Conservation (phyloP, 2,329 filamentous ascomycete species). For the Ophiostoma ips region DNA sequence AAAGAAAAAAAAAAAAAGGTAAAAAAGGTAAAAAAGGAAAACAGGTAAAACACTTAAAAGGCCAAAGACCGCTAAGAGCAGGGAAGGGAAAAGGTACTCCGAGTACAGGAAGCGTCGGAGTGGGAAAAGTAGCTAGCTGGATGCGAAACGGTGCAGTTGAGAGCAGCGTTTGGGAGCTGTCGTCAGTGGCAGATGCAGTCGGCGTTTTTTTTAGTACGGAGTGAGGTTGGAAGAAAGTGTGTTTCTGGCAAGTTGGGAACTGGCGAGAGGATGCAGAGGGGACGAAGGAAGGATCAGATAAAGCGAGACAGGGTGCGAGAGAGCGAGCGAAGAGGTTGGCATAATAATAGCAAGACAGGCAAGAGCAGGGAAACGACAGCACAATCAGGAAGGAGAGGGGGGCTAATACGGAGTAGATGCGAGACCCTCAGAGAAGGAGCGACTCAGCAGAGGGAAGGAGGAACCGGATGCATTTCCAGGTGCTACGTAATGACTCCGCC, state of each 20-base stretch:
- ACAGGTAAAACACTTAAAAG: not conserved
- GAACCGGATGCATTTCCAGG: not conserved
- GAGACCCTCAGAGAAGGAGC: not conserved
- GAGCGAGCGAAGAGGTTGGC: not conserved
- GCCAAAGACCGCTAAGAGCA: not conserved
- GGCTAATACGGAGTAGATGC: not conserved
- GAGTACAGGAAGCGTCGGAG: not conserved
- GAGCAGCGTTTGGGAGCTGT: not conserved
- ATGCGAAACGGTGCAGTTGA: not conserved
- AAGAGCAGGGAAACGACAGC: not conserved
- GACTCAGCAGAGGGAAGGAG: conserved; percentile 2
- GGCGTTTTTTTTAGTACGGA: too few species aligned
- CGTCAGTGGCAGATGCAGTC: not conserved
- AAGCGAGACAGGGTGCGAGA: not conserved
- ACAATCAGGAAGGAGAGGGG: not conserved
- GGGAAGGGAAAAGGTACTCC: not conserved
- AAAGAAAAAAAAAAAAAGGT: not conserved
- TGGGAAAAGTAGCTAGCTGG: not conserved
- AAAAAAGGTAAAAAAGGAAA: not conserved
- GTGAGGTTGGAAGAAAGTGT: too few species aligned
- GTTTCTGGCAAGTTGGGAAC: not conserved
- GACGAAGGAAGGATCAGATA: not conserved
- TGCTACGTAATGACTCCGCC: not conserved
- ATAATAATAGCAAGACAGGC: not conserved
- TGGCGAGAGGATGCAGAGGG: not conserved